Evolutionary conservation across 495 filamentous ascomycete genomes (phyloP).

Genomic region (Darksidea phi): DNA sequence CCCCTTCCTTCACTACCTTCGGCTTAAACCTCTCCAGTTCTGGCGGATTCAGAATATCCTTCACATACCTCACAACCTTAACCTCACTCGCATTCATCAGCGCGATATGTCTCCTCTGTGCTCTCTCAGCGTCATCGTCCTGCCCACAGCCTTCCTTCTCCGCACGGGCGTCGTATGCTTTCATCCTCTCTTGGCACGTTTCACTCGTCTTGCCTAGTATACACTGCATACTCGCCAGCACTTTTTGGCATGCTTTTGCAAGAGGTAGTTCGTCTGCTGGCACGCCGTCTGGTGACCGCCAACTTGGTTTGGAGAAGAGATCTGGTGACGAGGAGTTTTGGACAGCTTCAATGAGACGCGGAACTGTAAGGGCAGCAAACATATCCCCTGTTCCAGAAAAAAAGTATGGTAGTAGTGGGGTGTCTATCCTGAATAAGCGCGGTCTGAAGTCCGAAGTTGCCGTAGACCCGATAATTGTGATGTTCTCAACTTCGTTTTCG

Average conservation of each 20-base stretch:
- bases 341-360: slow-evolving; percentile 83
- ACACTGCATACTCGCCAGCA: slow-evolving; percentile 88
- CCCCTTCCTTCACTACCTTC: slow-evolving; percentile 47
- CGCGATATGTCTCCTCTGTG: slow-evolving; percentile 64
- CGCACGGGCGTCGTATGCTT: slow-evolving; percentile 32
- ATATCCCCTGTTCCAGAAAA: slow-evolving; percentile 97
- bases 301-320: slow-evolving; percentile 27
- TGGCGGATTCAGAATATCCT: slow-evolving; percentile 61
- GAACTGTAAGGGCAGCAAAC: slow-evolving; percentile 89
- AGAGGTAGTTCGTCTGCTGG: slow-evolving; percentile 69
- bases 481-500: slow-evolving; percentile 40
- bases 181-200: slow-evolving; percentile 59
- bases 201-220: slow-evolving; percentile 75
- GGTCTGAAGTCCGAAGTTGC: slow-evolving; percentile 59
- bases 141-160: slow-evolving; percentile 38
- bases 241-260: slow-evolving; percentile 77
- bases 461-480: slow-evolving; percentile 78
- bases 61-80: slow-evolving; percentile 69
- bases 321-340: slow-evolving; percentile 39
- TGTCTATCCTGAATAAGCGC: slow-evolving; percentile 77
- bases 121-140: slow-evolving; percentile 49
- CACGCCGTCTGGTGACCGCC: slow-evolving; percentile 56
- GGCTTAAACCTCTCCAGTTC: slow-evolving; percentile 55
- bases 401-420: slow-evolving; percentile 84
- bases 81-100: slow-evolving; percentile 78